Evolutionary conservation across 305 asterid genomes (phyloP).

Genomic region (Fraxinus greggii): DNA sequence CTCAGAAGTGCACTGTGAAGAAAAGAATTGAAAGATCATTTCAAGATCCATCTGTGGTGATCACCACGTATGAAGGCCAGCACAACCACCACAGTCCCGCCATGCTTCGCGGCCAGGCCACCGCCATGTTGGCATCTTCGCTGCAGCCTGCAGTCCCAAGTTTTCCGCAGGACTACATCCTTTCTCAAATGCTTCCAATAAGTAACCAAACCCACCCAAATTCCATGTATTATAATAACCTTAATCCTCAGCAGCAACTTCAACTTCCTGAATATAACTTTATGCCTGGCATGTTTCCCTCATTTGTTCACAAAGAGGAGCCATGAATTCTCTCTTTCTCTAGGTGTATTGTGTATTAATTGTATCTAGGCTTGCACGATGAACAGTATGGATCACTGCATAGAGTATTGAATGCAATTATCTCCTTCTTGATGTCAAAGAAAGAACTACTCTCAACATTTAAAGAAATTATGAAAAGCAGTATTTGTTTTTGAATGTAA

Average conservation of each 20-base stretch:
- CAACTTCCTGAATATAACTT: conserved; percentile 26
- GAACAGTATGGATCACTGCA: conserved; percentile 3
- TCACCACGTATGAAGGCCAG: conserved; percentile 84
- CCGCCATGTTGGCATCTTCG: conserved; percentile 41
- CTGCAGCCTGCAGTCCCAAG: conserved; percentile 25
- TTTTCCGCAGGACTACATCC: conserved; percentile 33
- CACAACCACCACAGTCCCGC: conserved; percentile 85
- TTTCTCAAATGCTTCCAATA: conserved; percentile 28
- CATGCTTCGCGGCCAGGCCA: conserved; percentile 52
- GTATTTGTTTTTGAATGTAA: not conserved
- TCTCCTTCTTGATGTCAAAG: not conserved
- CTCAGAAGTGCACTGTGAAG: conserved; percentile 63
- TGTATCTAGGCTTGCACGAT: not conserved
- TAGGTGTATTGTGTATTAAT: not conserved
- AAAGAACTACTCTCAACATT: not conserved
- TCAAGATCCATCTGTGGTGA: conserved; percentile 62
- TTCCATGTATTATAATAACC: conserved; percentile 21
- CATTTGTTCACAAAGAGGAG: conserved; percentile 39
- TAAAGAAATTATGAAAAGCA: not conserved
- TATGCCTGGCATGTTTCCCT: conserved; percentile 31
- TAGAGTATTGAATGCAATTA: not conserved
- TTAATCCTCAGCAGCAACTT: conserved; percentile 23
- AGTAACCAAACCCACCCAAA: not conserved
- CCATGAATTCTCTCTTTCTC: conserved; percentile 27
- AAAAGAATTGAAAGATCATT: conserved; percentile 70